Evolutionary conservation across 805 yeast species (phyloP).

Genomic region (Middelhovenomyces tepae): DNA sequence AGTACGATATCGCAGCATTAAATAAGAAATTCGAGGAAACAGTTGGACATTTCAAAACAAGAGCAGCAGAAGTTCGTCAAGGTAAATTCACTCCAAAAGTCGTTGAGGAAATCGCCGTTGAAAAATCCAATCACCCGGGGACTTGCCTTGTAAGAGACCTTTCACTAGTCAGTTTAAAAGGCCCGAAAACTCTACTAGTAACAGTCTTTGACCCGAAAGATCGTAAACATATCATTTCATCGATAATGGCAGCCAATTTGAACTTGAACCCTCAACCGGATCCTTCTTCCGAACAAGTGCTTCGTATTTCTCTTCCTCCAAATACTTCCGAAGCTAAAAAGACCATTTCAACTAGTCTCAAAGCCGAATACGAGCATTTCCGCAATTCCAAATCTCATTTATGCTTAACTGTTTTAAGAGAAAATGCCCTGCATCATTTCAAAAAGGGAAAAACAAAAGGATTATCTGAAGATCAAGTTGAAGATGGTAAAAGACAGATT

Average conservation of each 20-base stretch:
- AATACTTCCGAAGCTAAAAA: slow-evolving; percentile 58
- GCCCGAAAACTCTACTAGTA: slow-evolving; percentile 55
- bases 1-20: not conserved
- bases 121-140: not conserved
- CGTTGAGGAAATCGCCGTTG: slow-evolving; percentile 1
- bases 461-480: slow-evolving; percentile 32
- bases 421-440: slow-evolving; percentile 46
- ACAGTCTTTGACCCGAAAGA: slow-evolving; percentile 82
- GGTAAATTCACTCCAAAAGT: slow-evolving; percentile 2
- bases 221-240: slow-evolving; percentile 57
- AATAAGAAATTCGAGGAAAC: slow-evolving; percentile 1
- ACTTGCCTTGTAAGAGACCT: too few species aligned
- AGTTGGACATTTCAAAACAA: not conserved
- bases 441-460: slow-evolving; percentile 47
- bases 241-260: slow-evolving; percentile 58
- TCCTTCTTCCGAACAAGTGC: slow-evolving; percentile 55
- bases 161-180: slow-evolving; percentile 66
- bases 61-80: not conserved
- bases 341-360: slow-evolving; percentile 38
- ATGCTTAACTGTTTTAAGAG: slow-evolving; percentile 51
- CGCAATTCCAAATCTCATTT: slow-evolving; percentile 41
- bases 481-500: slow-evolving; percentile 47
- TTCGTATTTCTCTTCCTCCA: slow-evolving; percentile 69
- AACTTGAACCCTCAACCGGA: slow-evolving; percentile 77
- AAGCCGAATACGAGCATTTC: slow-evolving; percentile 55